Evolutionary conservation across 805 yeast species (phyloP), one percentile per base, ranked within the genome.

Genomic region (Wickerhamiella azyma): DNA sequence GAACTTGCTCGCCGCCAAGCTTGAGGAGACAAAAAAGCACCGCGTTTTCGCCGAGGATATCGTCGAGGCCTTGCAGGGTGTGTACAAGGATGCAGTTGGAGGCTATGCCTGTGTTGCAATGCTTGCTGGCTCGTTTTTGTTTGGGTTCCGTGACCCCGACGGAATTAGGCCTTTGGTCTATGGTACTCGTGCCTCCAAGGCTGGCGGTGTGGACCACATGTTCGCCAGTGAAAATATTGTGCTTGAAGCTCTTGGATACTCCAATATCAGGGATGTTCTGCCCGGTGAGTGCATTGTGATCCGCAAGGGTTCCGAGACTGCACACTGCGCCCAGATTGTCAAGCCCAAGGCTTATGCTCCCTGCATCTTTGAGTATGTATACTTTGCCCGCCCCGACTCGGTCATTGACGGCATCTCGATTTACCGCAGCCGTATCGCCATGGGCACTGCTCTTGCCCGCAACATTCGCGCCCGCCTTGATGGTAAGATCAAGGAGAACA

Each of bases 211-310:
- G 43, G 98, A 92, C 63, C 86, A 85, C 64, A 85, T 92, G 96
- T 69, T 92, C 56, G 94, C 97, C 0, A 81, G 94, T 6, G 98
- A 92, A 64, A 81, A 94, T 47, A 96, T 92, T 47, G 98, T 88
- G 2, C 71, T 92, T 54, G 85, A 83, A 60, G 96, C 97, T 8
- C 94, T 85, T 56, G 89, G 89, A 24, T 92, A 79, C 66, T 69
- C 72, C 48, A 77, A 71, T 33, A 83, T 79, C 68, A 71, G 86
- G 56, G 98, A 92, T 62, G 66, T 92, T 45, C 67, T 73, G 51
- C 98, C 98, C 0, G 98, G 98, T 59, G 96, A 92, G 67, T 97
- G 96, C 14, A 94, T 92, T 37, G 83, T 92, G 53, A 81, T 89
- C 56, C 88, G 86, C 51, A 88, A 89, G 64, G 75, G 73, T 54